These are phyloP conservation scores for Achaetomium macrosporum DNA, from an alignment of 2,329 filamentous ascomycete genomes.

Conservation along the genomic window DNA sequence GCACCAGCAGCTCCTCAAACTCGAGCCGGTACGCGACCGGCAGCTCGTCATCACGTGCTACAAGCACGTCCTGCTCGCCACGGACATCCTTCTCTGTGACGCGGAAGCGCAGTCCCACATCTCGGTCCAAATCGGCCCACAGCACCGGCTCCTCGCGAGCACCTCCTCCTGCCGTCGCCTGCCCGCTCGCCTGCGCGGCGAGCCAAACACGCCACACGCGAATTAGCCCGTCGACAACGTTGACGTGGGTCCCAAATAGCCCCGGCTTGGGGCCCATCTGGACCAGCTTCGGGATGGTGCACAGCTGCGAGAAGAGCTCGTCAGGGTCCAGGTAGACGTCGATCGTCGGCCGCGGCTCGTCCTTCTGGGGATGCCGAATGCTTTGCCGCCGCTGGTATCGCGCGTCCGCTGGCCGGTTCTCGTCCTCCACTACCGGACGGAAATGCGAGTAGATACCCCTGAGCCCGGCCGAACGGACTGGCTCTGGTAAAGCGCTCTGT, in stretches of 20 bases:
- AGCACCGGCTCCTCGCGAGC: constrained; percentile 42
- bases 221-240: constrained; percentile 61
- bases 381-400: constrained; percentile 23
- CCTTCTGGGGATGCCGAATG: constrained; percentile 3
- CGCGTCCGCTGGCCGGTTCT: constrained; percentile 34
- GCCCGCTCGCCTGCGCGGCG: constrained; percentile 36
- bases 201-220: constrained; percentile 72
- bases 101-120: constrained; percentile 63
- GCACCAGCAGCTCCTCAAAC: constrained; percentile 65
- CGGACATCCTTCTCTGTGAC: constrained; percentile 45
- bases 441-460: constrained; percentile 64
- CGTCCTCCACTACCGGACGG: constrained; percentile 54
- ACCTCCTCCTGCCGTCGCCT: constrained; percentile 6
- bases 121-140: constrained; percentile 60
- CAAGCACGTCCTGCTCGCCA: constrained; percentile 45
- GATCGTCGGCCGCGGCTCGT: constrained; percentile 44
- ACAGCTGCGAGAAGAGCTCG: constrained; percentile 71
- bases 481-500: neutral
- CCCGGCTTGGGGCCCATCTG: constrained; percentile 56
- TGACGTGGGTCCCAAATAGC: constrained; percentile 58
- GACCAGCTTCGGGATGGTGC: constrained; percentile 61
- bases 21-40: constrained; percentile 64
- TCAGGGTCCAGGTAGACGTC: constrained; percentile 60
- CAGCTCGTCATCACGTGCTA: constrained; percentile 55
- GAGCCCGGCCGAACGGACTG: constrained; percentile 33